phyloP scores from a whole-genome alignment of 2,329 filamentous ascomycete genomes.

The Drechslerella stenobrocha region DNA sequence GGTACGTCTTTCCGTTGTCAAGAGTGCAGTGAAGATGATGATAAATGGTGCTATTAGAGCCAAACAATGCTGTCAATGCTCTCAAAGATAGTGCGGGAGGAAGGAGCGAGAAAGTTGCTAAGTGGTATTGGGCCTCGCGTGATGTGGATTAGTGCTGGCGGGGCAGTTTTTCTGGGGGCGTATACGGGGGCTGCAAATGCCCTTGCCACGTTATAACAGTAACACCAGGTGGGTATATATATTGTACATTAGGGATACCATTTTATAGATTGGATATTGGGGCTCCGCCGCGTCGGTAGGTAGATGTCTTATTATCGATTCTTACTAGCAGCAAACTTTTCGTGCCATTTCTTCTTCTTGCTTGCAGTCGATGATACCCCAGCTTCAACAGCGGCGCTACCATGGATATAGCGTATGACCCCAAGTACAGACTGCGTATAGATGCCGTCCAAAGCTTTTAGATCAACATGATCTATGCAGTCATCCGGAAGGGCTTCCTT shows the following conservation, averaged over 20 bases:
- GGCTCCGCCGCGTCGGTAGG: neutral
- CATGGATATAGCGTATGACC: conserved; percentile 37
- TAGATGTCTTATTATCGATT: conserved; percentile 19
- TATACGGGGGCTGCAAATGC: conserved; percentile 47
- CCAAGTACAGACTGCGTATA: conserved; percentile 41
- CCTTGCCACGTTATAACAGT: conserved; percentile 30
- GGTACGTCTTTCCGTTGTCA: conserved; percentile 61
- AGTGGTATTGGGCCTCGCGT: conserved; percentile 73
- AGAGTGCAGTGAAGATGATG: neutral
- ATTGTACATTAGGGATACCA: conserved; percentile 4
- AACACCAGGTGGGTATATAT: conserved; percentile 11
- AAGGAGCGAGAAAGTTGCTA: conserved; percentile 59
- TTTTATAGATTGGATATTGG: conserved; percentile 17
- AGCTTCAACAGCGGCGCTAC: conserved; percentile 11
- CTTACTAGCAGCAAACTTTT: conserved; percentile 43
- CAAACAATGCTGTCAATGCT: conserved; percentile 47
- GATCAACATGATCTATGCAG: conserved; percentile 28
- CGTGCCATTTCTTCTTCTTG: conserved; percentile 47
- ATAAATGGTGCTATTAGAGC: conserved; percentile 31
- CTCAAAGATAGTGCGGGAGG: conserved; percentile 54
- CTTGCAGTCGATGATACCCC: conserved; percentile 3
- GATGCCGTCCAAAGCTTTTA: conserved; percentile 27
- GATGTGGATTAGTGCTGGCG: conserved; percentile 92
- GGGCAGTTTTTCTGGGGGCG: conserved; percentile 83
- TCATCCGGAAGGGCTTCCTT: conserved; percentile 20